Base-by-base conservation (phyloP, 352 stramenopile species). In the Phytopythium cucurbitacearum region DNA sequence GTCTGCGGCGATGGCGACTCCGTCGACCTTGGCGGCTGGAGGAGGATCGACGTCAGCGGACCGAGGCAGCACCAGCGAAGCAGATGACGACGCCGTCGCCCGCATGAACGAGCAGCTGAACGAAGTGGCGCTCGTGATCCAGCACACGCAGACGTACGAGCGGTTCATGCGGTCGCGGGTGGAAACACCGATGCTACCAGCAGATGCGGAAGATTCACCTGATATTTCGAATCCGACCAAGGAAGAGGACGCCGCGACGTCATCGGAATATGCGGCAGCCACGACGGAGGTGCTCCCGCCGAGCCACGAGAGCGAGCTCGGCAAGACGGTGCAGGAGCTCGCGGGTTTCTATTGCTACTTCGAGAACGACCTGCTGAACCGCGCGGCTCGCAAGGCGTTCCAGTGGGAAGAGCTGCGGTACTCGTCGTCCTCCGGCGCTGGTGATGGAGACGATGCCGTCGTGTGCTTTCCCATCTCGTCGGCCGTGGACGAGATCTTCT, bases 121-220 rank as follows among this genome's bases (percentile, higher is more conserved):
- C 62, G 85, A 95, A 62, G 75, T 95, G 49, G 85, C 81, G 15
- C 53, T 95, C 12, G 70, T 95, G 36, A 88, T 95, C 49, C 85
- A 95, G 43, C 84, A 95, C 60, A 94, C 85, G 12, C 85, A 95
- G 67, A 95, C 85, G 10, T 95, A 88, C 58, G 85, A 95, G 59
- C 83, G 85, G 7, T 95, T 94, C 57, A 91, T 95, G 73, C 79
- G 80, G 10, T 91, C 80, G 5, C 73, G 83, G 11, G 70, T 88
- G 32, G 50, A 57, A 6, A 10, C 8, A n/a, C 15, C 46, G 12
- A 11, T 32, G 6, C 8, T 13, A 2, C 21, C 21, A 28, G 21
- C 21, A 28, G 21, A 28, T 28, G 56, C 60, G 21, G 48, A 43
- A 12, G 49, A 57, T 3, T 48, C 57, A 8, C 6, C 21, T 10